Base-by-base conservation (phyloP, 371 early-diverging fungal genomes). In the Mucor plumbeus region DNA sequence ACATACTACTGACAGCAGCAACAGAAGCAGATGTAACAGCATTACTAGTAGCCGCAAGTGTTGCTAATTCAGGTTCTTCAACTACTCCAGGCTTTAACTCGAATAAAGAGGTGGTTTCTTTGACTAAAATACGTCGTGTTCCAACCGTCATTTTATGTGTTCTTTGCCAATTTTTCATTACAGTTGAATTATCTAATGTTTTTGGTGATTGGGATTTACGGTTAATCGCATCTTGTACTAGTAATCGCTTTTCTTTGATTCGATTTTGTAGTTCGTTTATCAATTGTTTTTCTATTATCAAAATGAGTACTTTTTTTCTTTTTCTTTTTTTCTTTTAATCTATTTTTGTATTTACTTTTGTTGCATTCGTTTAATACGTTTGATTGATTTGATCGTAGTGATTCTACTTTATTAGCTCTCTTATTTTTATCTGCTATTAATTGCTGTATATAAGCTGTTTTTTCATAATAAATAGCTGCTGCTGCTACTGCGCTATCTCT, bases 91-190 rank as follows among this genome's bases (percentile, higher is more conserved):
- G 77, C 43, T 81, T 86, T 33, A 87, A 70, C 34, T 85, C 82
- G 67, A 90, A 91, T 6, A 90, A 69, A 31, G 85, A 83, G 5
- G 81, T 71, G 1, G 88, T 78, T 63, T 88, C 90, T 5, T 76
- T 69, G 7, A 90, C 84, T 21, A 89, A 72, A 13, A 85, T 72
- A 8, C 85, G 72, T 43, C 87, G 77, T 34, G 84, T 79, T 3
- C 78, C 60, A 4, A 76, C 71, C 17, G 75, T 77, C 60, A 75
- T 61, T 59, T 75, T 73, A 62, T 82, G 78, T 1, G 76, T 68
- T 26, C 77, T 59, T 56, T 77, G 61, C 84, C 78, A 75, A 65
- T 73, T 17, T 63, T 76, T 72, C 9, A 69, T 17, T 9, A 57
- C 40, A 34, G 40, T 11, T 5, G n/a, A 10, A 26, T 31, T 35